Percentiles rank a stretch among this genome's conserved stretches.
Conservation (phyloP, 352 stramenopile genomes). For the Globisporangium barbulae region DNA sequence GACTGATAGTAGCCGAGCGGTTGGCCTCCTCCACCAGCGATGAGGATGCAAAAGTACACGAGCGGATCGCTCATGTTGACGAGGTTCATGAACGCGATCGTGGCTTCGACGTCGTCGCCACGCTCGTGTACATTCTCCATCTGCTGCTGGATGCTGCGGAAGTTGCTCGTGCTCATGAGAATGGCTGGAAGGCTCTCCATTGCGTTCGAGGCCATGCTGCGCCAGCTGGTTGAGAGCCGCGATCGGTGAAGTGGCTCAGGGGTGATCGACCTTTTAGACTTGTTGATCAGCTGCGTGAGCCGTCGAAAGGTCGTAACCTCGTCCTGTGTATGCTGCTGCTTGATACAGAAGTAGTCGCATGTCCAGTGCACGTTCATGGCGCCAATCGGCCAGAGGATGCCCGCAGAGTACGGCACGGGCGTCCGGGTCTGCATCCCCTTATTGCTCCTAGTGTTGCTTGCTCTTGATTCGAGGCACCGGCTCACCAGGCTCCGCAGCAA, state of each 20-base stretch:
- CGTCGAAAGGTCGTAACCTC: neutral
- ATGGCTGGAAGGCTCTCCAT: slow-evolving; percentile 5
- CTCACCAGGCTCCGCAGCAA: neutral
- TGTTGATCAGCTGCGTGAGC: neutral
- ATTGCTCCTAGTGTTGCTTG: neutral
- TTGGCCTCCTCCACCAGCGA: neutral
- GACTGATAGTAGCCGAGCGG: slow-evolving; percentile 8
- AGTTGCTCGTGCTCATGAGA: slow-evolving; percentile 1
- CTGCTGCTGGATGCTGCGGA: slow-evolving; percentile 2
- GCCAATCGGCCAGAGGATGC: slow-evolving; percentile 10
- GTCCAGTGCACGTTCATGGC: slow-evolving; percentile 20
- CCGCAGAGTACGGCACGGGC: slow-evolving; percentile 14
- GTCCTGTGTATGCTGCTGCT: neutral
- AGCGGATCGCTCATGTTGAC: slow-evolving; percentile 41
- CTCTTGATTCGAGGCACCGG: neutral
- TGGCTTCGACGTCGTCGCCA: slow-evolving; percentile 11
- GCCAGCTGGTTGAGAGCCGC: neutral
- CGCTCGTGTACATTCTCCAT: slow-evolving; percentile 7
- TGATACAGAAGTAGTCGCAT: slow-evolving; percentile 13
- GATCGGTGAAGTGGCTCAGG: neutral
- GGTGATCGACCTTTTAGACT: neutral
- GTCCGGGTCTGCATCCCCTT: slow-evolving; percentile 1
- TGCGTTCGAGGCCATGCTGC: neutral
- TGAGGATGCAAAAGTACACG: slow-evolving; percentile 21
- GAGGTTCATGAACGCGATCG: slow-evolving; percentile 35